Conservation (phyloP, 768 basidiomycete genomes). For the Leccinum aurantiacum region DNA sequence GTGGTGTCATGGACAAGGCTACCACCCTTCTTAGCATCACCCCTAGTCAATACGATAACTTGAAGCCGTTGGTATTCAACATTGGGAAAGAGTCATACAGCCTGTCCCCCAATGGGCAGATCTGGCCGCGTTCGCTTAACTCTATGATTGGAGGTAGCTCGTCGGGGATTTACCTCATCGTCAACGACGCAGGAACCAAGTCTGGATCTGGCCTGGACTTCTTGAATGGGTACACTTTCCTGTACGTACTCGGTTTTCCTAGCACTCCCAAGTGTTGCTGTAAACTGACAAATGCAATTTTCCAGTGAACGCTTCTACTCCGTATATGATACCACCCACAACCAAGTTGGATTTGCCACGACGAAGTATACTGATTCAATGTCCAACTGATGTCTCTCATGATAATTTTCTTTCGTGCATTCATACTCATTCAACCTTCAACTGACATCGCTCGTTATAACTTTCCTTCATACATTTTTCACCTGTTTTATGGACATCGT, state of each 20-base stretch:
- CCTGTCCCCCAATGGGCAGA: slow-evolving; percentile 31
- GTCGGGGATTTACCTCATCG: slow-evolving; percentile 29
- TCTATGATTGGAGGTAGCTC: slow-evolving; percentile 26
- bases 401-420: too few species aligned
- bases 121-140: slow-evolving; percentile 38
- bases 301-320: slow-evolving; percentile 43
- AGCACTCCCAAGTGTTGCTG: neutral
- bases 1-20: slow-evolving; percentile 21
- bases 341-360: slow-evolving; percentile 42
- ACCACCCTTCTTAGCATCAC: slow-evolving; percentile 29
- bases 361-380: too few species aligned
- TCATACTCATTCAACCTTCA: too few species aligned
- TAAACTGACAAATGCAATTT: neutral
- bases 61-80: slow-evolving; percentile 27
- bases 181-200: slow-evolving; percentile 17
- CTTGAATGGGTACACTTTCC: slow-evolving; percentile 16
- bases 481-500: too few species aligned
- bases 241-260: slow-evolving; percentile 7
- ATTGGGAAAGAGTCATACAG: slow-evolving; percentile 15
- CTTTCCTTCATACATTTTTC: too few species aligned
- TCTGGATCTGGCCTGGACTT: slow-evolving; percentile 22
- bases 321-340: slow-evolving; percentile 41
- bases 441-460: too few species aligned
- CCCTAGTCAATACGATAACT: slow-evolving; percentile 18
- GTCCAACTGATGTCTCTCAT: too few species aligned